Evolutionary conservation across 2,329 filamentous ascomycete species (phyloP).

Genomic region (Aspergillus niger): DNA sequence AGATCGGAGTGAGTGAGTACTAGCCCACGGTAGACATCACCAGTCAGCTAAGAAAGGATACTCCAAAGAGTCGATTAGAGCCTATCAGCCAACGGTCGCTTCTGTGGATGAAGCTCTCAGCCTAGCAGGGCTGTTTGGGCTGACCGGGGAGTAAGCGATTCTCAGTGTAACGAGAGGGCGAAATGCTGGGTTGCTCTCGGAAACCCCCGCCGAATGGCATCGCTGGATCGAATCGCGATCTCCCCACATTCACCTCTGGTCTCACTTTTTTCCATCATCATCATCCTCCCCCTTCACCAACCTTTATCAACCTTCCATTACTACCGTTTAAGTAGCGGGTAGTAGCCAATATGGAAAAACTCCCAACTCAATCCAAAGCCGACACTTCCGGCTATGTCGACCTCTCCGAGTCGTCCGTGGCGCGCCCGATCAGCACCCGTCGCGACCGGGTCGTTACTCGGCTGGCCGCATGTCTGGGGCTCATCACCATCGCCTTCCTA

Average conservation of each 20-base stretch:
- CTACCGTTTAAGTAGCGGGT: neutral
- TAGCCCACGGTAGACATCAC: neutral
- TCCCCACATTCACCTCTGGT: slow-evolving; percentile 2
- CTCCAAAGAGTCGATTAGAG: neutral
- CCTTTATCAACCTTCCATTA: neutral
- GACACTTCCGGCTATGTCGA: slow-evolving; percentile 7
- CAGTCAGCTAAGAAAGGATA: too few species aligned
- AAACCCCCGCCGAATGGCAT: slow-evolving; percentile 1
- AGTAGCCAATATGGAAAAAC: slow-evolving; percentile 18
- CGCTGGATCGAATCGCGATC: neutral
- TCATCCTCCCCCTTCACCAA: neutral
- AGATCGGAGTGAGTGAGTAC: neutral
- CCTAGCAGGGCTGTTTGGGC: neutral
- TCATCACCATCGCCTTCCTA: slow-evolving; percentile 16
- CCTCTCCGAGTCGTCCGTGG: slow-evolving; percentile 6
- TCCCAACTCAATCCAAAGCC: neutral
- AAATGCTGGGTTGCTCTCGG: slow-evolving; percentile 2
- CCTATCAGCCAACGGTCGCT: neutral
- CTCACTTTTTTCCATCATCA: neutral
- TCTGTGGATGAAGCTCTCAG: neutral
- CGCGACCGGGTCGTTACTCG: slow-evolving; percentile 15
- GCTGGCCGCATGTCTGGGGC: slow-evolving; percentile 13
- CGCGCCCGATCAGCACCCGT: slow-evolving; percentile 6
- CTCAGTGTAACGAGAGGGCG: neutral
- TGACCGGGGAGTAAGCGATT: neutral